Evolutionary conservation across 2,329 filamentous ascomycete species (phyloP).

Genomic region (Alternaria alternata): DNA sequence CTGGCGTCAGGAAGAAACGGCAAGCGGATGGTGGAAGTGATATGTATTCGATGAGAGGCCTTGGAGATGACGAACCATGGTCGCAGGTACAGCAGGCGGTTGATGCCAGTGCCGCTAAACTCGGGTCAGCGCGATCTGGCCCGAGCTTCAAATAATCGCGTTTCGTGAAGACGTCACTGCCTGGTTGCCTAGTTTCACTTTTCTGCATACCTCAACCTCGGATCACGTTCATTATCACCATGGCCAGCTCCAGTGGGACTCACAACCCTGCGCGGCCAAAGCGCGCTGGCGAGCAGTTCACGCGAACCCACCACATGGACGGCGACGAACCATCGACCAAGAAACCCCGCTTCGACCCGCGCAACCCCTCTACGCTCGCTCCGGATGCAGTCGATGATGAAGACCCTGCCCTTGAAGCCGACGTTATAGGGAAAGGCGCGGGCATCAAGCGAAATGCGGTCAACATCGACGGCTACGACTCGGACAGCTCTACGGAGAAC

Average conservation of each 20-base stretch:
- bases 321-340: slow-evolving; percentile 66
- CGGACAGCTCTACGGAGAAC: slow-evolving; percentile 89
- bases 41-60: slow-evolving; percentile 3
- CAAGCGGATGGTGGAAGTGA: slow-evolving; percentile 22
- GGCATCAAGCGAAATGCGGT: slow-evolving; percentile 90
- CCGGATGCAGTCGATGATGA: slow-evolving; percentile 80
- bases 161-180: slow-evolving; percentile 24
- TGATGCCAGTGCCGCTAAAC: slow-evolving; percentile 18
- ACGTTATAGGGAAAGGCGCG: slow-evolving; percentile 82
- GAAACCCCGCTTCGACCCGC: slow-evolving; percentile 90
- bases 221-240: slow-evolving; percentile 7
- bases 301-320: slow-evolving; percentile 74
- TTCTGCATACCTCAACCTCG: not conserved
- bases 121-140: slow-evolving; percentile 18
- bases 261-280: slow-evolving; percentile 75
- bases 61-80: slow-evolving; percentile 18
- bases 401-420: slow-evolving; percentile 82
- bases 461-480: slow-evolving; percentile 96
- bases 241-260: slow-evolving; percentile 41
- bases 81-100: slow-evolving; percentile 30
- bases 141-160: slow-evolving; percentile 29
- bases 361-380: slow-evolving; percentile 91
- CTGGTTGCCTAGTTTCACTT: not conserved
- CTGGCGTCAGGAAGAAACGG: slow-evolving; percentile 19
- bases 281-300: slow-evolving; percentile 81